Conservation (phyloP, 129 eudicot genomes). For the Mikania micrantha region DNA sequence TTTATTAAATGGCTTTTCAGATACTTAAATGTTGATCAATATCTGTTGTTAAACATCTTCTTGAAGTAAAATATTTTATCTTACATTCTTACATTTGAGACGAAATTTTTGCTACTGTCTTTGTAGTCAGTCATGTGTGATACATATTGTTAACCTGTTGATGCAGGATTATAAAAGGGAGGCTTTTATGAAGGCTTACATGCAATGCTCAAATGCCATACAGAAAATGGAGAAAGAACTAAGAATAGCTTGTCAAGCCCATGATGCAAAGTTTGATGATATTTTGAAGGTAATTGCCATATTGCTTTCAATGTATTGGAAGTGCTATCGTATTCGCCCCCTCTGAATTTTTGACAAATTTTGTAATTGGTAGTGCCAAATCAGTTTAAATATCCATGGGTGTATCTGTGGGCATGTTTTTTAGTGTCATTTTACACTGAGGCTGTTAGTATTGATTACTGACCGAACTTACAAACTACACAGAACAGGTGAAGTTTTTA, state of each 20-base stretch:
- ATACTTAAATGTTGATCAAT: background rate
- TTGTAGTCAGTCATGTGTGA: background rate
- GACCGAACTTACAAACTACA: background rate
- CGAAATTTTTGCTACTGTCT: background rate
- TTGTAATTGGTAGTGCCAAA: background rate
- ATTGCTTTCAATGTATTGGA: background rate
- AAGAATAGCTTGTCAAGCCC: conserved; percentile 75
- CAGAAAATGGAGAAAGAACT: conserved; percentile 86
- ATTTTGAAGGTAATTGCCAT: conserved; percentile 61
- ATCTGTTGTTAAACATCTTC: background rate
- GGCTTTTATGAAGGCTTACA: conserved; percentile 85
- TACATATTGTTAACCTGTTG: conserved; percentile 22
- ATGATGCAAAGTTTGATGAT: conserved; percentile 61
- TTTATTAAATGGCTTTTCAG: background rate
- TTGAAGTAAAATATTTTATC: background rate
- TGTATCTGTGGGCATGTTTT: background rate
- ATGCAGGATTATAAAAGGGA: conserved; percentile 89
- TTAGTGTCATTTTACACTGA: conserved; percentile 9
- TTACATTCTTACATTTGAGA: background rate
- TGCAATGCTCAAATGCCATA: conserved; percentile 66
- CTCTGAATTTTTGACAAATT: background rate
- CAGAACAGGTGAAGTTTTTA: background rate
- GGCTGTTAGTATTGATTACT: background rate
- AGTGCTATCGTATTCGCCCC: background rate
- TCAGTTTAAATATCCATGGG: background rate